Percentiles rank a stretch among this genome's conserved stretches.
phyloP scores from a whole-genome alignment of 257 asterid genomes.

The Solanum paucissectum region DNA sequence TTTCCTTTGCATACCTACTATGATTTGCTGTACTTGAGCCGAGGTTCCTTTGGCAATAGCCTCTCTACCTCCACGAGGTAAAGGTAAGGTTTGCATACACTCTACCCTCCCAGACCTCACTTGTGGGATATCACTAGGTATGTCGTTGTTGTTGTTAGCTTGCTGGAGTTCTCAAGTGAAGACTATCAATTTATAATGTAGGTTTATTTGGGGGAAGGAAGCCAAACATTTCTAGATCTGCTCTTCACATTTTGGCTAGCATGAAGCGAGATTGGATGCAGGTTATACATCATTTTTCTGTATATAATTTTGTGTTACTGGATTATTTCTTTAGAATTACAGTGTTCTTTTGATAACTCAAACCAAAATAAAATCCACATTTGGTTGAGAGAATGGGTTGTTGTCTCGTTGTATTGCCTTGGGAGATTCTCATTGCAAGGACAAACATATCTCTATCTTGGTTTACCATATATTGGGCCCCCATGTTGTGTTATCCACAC shows the following conservation, averaged over 20 bases:
- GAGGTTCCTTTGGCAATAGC: background rate
- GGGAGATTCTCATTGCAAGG: background rate
- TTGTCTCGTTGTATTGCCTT: background rate
- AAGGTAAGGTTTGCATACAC: background rate
- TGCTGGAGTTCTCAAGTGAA: conserved; percentile 2
- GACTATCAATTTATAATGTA: conserved; percentile 9
- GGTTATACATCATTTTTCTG: conserved; percentile 25
- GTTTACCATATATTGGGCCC: background rate
- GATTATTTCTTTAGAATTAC: background rate
- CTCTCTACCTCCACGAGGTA: background rate
- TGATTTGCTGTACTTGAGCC: background rate
- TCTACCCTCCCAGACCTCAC: background rate
- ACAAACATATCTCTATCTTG: background rate
- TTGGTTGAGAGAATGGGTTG: background rate
- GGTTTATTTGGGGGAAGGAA: conserved; percentile 42
- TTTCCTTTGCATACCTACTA: background rate
- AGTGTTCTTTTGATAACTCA: background rate
- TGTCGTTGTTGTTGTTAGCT: background rate
- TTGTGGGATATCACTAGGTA: background rate
- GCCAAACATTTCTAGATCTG: conserved; percentile 15
- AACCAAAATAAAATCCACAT: background rate
- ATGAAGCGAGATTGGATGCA: conserved; percentile 97
- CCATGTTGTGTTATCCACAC: background rate
- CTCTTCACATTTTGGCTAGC: conserved; percentile 38
- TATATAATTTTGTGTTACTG: background rate